Evolutionary conservation across 176 grass and related monocot genomes (phyloP).

Genomic region (Areca catechu): DNA sequence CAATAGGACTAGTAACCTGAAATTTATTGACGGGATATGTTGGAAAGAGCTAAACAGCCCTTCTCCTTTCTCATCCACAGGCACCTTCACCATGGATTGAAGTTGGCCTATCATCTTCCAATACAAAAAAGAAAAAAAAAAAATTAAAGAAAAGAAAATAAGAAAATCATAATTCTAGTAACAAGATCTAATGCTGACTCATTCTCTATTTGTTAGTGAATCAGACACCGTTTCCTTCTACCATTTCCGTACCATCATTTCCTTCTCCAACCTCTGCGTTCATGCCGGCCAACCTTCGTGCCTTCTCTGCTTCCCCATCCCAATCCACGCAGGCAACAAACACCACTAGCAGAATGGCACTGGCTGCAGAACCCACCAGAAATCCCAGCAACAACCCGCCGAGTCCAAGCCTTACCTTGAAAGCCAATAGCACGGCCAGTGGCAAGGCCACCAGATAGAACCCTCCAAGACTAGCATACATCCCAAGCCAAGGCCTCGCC

Average conservation of each 20-base stretch:
- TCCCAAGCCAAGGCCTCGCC: constrained; percentile 50
- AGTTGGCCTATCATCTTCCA: too few species aligned
- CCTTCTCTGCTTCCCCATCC: constrained; percentile 47
- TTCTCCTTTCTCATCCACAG: too few species aligned
- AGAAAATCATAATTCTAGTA: too few species aligned
- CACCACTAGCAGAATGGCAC: constrained; percentile 32
- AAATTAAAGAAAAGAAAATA: too few species aligned
- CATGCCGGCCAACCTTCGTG: constrained; percentile 21
- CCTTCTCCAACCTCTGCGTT: background rate
- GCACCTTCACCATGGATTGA: too few species aligned
- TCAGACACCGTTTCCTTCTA: too few species aligned
- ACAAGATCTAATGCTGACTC: too few species aligned
- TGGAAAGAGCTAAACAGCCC: too few species aligned
- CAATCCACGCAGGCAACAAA: constrained; percentile 55
- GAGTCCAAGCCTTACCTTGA: constrained; percentile 42
- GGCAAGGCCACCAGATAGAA: constrained; percentile 81
- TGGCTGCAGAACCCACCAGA: constrained; percentile 36
- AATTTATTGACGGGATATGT: too few species aligned
- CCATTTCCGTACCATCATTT: background rate
- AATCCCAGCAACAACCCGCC: constrained; percentile 51
- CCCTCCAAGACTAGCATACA: constrained; percentile 56
- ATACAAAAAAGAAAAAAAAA: too few species aligned
- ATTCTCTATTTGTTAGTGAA: too few species aligned
- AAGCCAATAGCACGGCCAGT: constrained; percentile 41
- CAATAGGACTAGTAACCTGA: too few species aligned